Conservation (phyloP, 768 basidiomycete species). For the Auriculariales sp. region DNA sequence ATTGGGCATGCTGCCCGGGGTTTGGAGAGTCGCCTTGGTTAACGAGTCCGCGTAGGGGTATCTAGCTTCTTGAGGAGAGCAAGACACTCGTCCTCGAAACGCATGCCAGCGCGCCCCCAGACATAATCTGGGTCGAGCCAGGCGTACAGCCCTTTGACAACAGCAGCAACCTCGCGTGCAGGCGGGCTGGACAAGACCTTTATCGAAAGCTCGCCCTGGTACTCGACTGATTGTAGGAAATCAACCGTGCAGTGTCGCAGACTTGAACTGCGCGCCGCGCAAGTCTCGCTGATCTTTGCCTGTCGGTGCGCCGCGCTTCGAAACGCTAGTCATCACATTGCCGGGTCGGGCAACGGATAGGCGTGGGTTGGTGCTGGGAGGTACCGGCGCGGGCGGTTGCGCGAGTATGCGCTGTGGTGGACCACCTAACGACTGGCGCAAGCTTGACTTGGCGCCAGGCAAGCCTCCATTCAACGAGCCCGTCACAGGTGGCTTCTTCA, state of each 20-base stretch:
- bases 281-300: conserved; percentile 66
- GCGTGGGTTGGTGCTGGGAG: conserved; percentile 36
- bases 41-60: conserved; percentile 75
- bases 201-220: conserved; percentile 40
- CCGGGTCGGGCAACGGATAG: conserved; percentile 60
- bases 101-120: conserved; percentile 35
- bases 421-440: conserved; percentile 60
- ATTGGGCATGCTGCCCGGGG: conserved; percentile 80
- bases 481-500: conserved; percentile 41
- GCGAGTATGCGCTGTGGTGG: conserved; percentile 46
- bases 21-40: conserved; percentile 74
- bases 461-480: conserved; percentile 18
- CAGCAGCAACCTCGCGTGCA: conserved; percentile 70
- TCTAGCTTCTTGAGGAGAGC: conserved; percentile 55
- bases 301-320: conserved; percentile 36
- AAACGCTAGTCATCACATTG: conserved; percentile 51
- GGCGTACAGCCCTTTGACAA: conserved; percentile 66
- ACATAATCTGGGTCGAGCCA: conserved; percentile 54
- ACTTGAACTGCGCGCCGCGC: conserved; percentile 59
- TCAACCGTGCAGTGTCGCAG: conserved; percentile 56
- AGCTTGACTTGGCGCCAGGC: conserved; percentile 12
- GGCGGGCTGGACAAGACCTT: conserved; percentile 65
- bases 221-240: conserved; percentile 53
- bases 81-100: conserved; percentile 74
- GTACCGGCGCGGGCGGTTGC: conserved; percentile 17